A percentile compares a stretch with the other conserved stretches of the same genome.
phyloP scores from a whole-genome alignment of 305 asterid species.

The Solanum hybrid region DNA sequence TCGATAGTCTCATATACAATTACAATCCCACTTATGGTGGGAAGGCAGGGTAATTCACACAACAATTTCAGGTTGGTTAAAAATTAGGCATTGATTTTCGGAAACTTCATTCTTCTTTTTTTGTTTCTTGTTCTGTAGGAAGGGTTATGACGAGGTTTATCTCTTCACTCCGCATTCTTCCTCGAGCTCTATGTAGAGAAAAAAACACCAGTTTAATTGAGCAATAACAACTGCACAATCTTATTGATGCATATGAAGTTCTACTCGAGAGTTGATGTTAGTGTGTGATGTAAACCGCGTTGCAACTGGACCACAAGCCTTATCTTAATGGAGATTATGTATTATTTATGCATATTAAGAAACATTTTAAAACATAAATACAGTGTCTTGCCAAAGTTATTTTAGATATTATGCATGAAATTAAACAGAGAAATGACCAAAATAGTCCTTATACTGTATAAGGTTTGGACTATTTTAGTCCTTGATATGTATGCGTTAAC shows the following conservation, averaged over 20 bases:
- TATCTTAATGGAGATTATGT: background rate
- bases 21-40: constrained; percentile 80
- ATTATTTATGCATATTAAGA: background rate
- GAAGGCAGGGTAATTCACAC: constrained; percentile 59
- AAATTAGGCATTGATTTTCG: background rate
- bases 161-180: constrained; percentile 15
- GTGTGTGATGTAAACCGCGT: background rate
- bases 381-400: background rate
- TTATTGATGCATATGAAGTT: background rate
- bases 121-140: constrained; percentile 18
- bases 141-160: constrained; percentile 41
- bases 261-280: too few relatives aligned
- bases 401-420: background rate
- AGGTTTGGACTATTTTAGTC: background rate
- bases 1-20: constrained; percentile 78
- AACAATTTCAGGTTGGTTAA: background rate
- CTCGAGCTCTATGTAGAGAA: background rate
- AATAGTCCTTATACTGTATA: background rate
- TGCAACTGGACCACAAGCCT: background rate
- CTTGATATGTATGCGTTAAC: background rate
- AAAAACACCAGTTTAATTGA: background rate
- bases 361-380: background rate
- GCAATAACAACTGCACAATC: background rate
- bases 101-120: background rate
- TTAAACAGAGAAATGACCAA: background rate